These are phyloP conservation scores for Dothideomycetidae sp. DNA, from an alignment of 2,329 filamentous ascomycete genomes.

Conservation along the genomic window DNA sequence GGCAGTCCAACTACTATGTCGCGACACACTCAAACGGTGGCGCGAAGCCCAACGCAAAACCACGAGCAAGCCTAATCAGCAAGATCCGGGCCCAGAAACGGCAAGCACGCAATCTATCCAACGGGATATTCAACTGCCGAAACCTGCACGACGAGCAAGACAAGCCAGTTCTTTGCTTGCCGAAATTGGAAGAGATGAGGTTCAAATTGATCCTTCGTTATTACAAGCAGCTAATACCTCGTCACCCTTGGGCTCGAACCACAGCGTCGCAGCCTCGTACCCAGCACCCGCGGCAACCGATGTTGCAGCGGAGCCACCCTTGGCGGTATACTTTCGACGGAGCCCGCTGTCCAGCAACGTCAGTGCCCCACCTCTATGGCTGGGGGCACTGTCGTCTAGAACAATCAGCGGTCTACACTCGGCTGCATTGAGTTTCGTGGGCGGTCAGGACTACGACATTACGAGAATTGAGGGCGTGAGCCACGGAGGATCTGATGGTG, in stretches of 20 bases:
- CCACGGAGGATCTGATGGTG: conserved; percentile 43
- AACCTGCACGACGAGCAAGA: conserved; percentile 9
- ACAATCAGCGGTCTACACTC: conserved; percentile 49
- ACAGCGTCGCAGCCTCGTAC: conserved; percentile 12
- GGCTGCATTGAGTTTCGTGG: conserved; percentile 47
- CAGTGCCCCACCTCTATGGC: conserved; percentile 43
- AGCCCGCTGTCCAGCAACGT: conserved; percentile 47
- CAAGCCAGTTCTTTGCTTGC: conserved; percentile 8
- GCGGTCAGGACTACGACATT: conserved; percentile 44
- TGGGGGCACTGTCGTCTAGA: conserved; percentile 44
- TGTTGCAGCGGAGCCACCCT: conserved; percentile 21
- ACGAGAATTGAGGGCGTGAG: conserved; percentile 52
- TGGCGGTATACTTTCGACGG: conserved; percentile 55
- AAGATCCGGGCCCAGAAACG: conserved; percentile 30
- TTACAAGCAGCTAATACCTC: conserved; percentile 43
- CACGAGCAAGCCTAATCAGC: conserved; percentile 28
- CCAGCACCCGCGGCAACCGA: conserved; percentile 9
- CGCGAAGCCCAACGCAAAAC: conserved; percentile 51
- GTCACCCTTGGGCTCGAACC: conserved; percentile 23
- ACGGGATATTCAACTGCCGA: conserved; percentile 6
- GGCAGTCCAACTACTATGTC: conserved; percentile 55
- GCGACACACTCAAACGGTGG: conserved; percentile 64
- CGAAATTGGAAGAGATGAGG: conserved; percentile 22
- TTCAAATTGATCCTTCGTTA: conserved; percentile 51
- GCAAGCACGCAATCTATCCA: conserved; percentile 18